These are phyloP conservation scores for Begonia masoniana DNA, from an alignment of 306 rosid species.

Conservation along the genomic window DNA sequence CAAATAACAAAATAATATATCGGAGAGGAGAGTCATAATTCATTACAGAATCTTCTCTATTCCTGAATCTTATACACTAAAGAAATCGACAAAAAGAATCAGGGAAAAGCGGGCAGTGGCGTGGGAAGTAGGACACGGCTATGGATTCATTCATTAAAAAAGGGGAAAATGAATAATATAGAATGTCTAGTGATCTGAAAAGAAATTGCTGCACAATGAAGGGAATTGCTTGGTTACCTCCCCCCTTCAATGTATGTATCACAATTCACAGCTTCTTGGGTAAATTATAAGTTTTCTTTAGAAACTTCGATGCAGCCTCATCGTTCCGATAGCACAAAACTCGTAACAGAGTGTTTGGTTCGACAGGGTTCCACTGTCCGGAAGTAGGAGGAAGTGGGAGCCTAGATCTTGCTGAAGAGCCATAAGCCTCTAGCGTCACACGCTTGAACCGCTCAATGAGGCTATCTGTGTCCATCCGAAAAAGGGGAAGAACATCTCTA, in stretches of 20 bases:
- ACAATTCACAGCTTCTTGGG: constrained; percentile 94
- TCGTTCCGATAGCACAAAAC: constrained; percentile 81
- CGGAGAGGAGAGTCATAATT: no score
- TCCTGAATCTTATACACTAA: background rate
- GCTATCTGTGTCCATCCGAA: constrained; percentile 67
- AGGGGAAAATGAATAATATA: background rate
- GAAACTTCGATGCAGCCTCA: constrained; percentile 71
- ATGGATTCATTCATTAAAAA: background rate
- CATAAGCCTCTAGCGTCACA: constrained; percentile 55
- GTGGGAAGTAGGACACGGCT: no score
- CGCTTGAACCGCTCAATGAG: constrained; percentile 69
- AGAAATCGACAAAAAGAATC: background rate
- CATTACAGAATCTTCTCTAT: background rate
- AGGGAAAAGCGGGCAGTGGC: background rate
- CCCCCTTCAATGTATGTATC: constrained; percentile 2
- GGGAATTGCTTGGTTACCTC: no score
- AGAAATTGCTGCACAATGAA: no score
- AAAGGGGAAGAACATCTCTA: constrained; percentile 70
- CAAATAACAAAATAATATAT: no score
- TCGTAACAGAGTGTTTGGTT: constrained; percentile 86
- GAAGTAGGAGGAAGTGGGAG: constrained; percentile 94
- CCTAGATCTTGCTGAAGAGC: constrained; percentile 72
- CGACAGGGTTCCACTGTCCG: constrained; percentile 86
- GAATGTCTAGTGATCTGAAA: no score
- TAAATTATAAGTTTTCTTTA: constrained; percentile 76